Conservation (phyloP, 2,329 filamentous ascomycete species). For the Cladosporium phlei region DNA sequence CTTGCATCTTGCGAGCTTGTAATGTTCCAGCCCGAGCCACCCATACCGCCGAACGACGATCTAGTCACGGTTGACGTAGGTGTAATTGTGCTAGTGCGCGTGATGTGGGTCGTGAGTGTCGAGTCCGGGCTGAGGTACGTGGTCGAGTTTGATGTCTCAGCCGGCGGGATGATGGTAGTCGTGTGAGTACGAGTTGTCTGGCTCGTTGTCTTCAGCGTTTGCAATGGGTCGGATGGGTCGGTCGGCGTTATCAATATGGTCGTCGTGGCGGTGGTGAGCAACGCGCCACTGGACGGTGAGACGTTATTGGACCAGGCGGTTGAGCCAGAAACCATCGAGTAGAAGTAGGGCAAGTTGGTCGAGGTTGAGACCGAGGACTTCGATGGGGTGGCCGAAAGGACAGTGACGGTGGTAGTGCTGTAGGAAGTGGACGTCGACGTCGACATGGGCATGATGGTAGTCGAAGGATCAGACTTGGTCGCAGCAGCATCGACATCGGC, state of each 20-base stretch:
- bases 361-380: constrained; percentile 10
- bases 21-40: constrained; percentile 27
- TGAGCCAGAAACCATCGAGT: constrained; percentile 17
- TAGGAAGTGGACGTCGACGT: constrained; percentile 17
- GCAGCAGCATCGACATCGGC: constrained; percentile 1
- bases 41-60: constrained; percentile 24
- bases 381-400: constrained; percentile 18
- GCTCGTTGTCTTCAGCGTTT: constrained; percentile 14
- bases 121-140: constrained; percentile 20
- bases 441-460: constrained; percentile 12
- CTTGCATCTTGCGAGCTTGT: constrained; percentile 12
- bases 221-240: constrained; percentile 13
- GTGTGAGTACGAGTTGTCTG: constrained; percentile 11
- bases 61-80: constrained; percentile 14
- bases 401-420: constrained; percentile 18
- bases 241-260: constrained; percentile 19
- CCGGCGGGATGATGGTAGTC: constrained; percentile 19
- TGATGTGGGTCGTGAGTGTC: constrained; percentile 28
- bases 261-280: constrained; percentile 21
- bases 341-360: constrained; percentile 13
- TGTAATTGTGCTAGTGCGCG: constrained; percentile 23
- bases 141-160: constrained; percentile 26
- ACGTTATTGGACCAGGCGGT: constrained; percentile 27
- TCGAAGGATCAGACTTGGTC: not conserved
- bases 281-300: constrained; percentile 23